A percentile compares a stretch with the other conserved stretches of the same genome.
Evolutionary conservation across 768 basidiomycete genomes (phyloP).

Genomic region (Mycena polygramma): DNA sequence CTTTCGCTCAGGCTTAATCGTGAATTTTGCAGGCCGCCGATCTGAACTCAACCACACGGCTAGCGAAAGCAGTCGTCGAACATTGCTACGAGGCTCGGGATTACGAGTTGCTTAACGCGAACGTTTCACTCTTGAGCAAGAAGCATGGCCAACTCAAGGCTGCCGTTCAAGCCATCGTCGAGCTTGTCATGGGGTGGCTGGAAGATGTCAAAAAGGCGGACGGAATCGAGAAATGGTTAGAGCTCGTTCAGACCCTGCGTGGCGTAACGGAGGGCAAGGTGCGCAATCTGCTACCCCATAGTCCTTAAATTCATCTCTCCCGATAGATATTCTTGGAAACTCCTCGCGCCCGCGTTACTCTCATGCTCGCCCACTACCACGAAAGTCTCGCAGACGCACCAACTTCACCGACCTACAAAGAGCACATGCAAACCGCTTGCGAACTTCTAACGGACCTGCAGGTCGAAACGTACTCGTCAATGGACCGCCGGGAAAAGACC

Average conservation of each 20-base stretch:
- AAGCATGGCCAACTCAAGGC: constrained; percentile 98
- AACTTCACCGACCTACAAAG: constrained; percentile 65
- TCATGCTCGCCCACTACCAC: constrained; percentile 86
- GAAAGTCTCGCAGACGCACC: constrained; percentile 72
- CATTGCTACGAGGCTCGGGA: constrained; percentile 81
- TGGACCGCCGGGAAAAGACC: constrained; percentile 98
- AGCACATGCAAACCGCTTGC: constrained; percentile 86
- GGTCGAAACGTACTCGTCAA: constrained; percentile 98
- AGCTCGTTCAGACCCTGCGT: constrained; percentile 90
- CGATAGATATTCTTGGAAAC: constrained; percentile 90
- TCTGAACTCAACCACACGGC: constrained; percentile 88
- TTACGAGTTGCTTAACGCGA: constrained; percentile 77
- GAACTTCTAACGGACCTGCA: constrained; percentile 95
- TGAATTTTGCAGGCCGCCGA: constrained; percentile 83
- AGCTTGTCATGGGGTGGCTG: constrained; percentile 86
- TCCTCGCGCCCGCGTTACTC: constrained; percentile 93
- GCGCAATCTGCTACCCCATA: constrained; percentile 40
- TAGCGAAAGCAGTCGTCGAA: constrained; percentile 80
- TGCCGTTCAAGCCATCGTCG: constrained; percentile 92
- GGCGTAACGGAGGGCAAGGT: constrained; percentile 98
- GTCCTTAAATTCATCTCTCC: background rate
- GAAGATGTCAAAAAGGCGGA: constrained; percentile 77
- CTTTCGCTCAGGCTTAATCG: constrained; percentile 5
- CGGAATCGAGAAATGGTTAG: constrained; percentile 84
- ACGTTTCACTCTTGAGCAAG: constrained; percentile 81